Percentiles rank a stretch among this genome's conserved stretches.
Evolutionary conservation across 2,329 filamentous ascomycete species (phyloP).

Genomic region (Aspergillus sojae): DNA sequence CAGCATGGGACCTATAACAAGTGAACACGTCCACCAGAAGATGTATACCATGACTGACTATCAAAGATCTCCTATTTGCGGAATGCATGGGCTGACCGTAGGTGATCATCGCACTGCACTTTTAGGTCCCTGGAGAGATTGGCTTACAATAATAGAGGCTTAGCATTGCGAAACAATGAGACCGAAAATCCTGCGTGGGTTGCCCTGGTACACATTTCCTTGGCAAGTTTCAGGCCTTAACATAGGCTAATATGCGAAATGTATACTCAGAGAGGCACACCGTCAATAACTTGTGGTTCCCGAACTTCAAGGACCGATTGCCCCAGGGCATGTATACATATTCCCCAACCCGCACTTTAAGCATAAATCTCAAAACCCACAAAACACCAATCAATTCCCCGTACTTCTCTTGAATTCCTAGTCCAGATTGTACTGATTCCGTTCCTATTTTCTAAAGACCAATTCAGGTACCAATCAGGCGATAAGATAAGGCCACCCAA

Average conservation of each 20-base stretch:
- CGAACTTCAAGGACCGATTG: background rate
- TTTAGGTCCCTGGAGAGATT: background rate
- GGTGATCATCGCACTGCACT: background rate
- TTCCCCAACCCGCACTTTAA: no score
- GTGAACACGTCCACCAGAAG: no score
- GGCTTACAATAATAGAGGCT: background rate
- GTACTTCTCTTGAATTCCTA: rapidly evolving
- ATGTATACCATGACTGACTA: no score
- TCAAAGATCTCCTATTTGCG: no score
- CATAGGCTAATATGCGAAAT: no score
- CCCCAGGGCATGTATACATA: background rate
- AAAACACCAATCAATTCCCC: background rate
- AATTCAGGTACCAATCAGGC: background rate
- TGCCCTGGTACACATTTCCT: background rate
- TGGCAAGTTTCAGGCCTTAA: background rate
- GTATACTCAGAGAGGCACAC: no score
- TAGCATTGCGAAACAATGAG: background rate
- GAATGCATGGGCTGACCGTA: no score
- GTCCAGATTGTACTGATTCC: background rate
- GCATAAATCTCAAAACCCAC: background rate
- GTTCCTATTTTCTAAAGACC: background rate
- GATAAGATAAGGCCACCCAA: background rate
- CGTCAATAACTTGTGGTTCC: background rate
- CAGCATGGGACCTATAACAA: background rate
- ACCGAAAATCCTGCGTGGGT: no score